Base-by-base conservation (phyloP, 805 yeast species). In the Ogataea neopini region DNA sequence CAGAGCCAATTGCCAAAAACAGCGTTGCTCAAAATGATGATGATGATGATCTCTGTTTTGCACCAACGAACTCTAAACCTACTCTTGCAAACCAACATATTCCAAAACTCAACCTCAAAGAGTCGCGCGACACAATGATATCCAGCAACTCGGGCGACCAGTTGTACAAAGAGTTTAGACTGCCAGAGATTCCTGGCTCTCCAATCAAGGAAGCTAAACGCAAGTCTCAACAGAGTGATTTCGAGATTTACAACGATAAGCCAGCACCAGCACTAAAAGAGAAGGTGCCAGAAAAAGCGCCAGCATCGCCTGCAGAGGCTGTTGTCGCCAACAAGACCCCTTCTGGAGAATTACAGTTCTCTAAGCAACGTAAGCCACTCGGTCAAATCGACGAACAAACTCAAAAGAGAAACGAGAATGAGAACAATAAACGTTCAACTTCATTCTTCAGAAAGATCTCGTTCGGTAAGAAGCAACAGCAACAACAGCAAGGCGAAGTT, bases 371-470 rank as follows among this genome's bases (percentile, higher is more conserved):
- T 30, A 53, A 59, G 40, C 62, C 63, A 19, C 42, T 60, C n/a
- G 64, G 64, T 18, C 59, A 48, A 15, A 45, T 58, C 40, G 57
- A 53, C 44, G 50, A 49, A 23, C 47, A 49, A 22, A 47, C 51
- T 13, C 40, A 46, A 13, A 46, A 48, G 35, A 41, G 48, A 38
- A 39, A 50, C 17, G 48, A 38, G n/a, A 49, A 48, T 30, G 58
- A 52, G 8, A 32, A 44, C 13, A 50, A 55, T 44, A 50, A 48
- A 34, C 51, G 63, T 25, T 51, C 61, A 10, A 44, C 34, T 17
- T 45, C 49, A 13, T 63, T 69, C 48, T 77, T 79, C 66, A 62
- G 82, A 46, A 79, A 78, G 56, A 58, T 79, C 29, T 75, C 81
- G 8, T 75, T 79, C 72, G 80, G 80, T 23, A 55, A 70, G 13